phyloP scores from a whole-genome alignment of 73 alveolate species.

The Paramecium bursaria region DNA sequence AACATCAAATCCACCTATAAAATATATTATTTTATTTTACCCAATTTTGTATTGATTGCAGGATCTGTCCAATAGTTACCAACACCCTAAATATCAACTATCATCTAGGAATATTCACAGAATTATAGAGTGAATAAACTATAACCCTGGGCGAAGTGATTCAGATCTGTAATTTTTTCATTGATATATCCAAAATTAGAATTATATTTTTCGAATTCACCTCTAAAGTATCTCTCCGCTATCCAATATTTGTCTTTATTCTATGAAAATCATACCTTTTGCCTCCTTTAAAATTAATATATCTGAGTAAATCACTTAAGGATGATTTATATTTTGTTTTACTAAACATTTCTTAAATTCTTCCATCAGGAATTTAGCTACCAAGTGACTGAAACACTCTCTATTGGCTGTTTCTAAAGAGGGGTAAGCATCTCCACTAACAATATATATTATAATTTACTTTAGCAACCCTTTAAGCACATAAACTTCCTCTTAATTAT shows the following conservation, averaged over 20 bases:
- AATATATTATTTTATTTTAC: too few relatives aligned
- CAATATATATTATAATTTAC: too few relatives aligned
- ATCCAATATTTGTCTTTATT: conserved; percentile 39
- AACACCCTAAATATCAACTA: conserved; percentile 37
- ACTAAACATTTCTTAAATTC: not conserved
- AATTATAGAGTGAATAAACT: conserved; percentile 28
- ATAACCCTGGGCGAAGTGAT: conserved; percentile 20
- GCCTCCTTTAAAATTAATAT: conserved; percentile 26
- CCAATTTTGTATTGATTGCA: conserved; percentile 7
- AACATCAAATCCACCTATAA: conserved; percentile 32
- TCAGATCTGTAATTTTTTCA: not conserved
- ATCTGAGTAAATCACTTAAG: conserved; percentile 33
- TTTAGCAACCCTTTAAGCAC: not conserved
- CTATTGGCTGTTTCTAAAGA: not conserved
- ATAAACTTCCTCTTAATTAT: not conserved
- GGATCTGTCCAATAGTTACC: conserved; percentile 20
- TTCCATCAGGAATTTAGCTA: conserved; percentile 12
- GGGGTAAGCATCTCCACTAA: conserved; percentile 1
- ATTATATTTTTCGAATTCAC: conserved; percentile 47
- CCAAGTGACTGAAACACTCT: conserved; percentile 34
- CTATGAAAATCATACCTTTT: too few relatives aligned
- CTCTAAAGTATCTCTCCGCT: conserved; percentile 50
- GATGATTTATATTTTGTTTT: not conserved
- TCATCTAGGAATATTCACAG: not conserved
- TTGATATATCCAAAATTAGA: conserved; percentile 36